A percentile compares a stretch with the other conserved stretches of the same genome.
phyloP scores from a whole-genome alignment of 2,329 filamentous ascomycete species.

The Sphaerulina musiva region DNA sequence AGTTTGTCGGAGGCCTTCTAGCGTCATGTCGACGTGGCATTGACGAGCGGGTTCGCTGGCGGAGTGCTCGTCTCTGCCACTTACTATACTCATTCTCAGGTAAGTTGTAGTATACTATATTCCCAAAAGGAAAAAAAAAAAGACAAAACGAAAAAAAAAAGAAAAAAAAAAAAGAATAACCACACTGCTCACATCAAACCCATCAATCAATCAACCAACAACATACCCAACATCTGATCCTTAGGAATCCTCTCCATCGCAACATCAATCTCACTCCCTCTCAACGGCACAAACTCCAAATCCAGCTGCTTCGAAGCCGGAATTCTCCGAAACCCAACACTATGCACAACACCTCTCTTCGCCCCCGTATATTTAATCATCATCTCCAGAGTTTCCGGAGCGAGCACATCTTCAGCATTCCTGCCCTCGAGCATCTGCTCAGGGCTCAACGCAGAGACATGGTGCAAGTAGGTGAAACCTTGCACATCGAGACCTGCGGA shows the following conservation, averaged over 20 bases:
- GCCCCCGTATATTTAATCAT: constrained; percentile 18
- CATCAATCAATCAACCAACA: too few relatives aligned
- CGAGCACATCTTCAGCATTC: constrained; percentile 15
- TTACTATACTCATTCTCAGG: constrained; percentile 9
- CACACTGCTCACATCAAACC: too few relatives aligned
- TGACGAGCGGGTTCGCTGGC: constrained; percentile 16
- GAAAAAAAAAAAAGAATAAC: too few relatives aligned
- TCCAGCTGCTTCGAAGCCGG: constrained; percentile 11
- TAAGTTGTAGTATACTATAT: neutral
- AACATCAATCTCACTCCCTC: constrained; percentile 12
- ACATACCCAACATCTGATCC: constrained; percentile 13
- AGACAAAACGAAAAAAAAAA: too few relatives aligned
- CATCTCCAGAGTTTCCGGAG: constrained; percentile 12
- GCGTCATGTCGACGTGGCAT: constrained; percentile 16
- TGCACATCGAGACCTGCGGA: constrained; percentile 15
- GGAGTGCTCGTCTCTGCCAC: constrained; percentile 7
- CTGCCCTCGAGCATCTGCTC: constrained; percentile 14
- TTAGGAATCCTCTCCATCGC: constrained; percentile 9
- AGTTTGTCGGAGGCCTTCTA: constrained; percentile 12
- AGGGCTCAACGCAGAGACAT: constrained; percentile 5
- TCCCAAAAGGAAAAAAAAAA: too few relatives aligned
- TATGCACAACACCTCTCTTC: constrained; percentile 12
- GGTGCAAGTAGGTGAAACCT: constrained; percentile 16
- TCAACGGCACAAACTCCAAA: constrained; percentile 4
- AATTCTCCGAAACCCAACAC: constrained; percentile 11